Evolutionary conservation across 1,284 basidiomycete genomes (phyloP).

Genomic region (Ustilago hordei): DNA sequence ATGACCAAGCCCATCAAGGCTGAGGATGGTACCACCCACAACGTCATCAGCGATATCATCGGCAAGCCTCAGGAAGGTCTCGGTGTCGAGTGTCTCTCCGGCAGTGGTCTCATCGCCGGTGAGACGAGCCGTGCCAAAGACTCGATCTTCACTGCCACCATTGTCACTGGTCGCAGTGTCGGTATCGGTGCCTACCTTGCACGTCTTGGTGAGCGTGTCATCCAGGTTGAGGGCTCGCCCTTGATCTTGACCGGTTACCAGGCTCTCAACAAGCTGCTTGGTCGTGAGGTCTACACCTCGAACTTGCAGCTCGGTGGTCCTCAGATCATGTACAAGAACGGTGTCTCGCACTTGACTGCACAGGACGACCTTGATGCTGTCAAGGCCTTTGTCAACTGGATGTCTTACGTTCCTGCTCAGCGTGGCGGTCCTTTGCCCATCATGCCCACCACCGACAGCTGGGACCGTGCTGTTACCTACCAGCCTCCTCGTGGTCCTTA

Average conservation of each 20-base stretch:
- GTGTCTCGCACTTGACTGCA: constrained; percentile 95
- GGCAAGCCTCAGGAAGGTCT: constrained; percentile 90
- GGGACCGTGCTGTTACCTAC: constrained; percentile 94
- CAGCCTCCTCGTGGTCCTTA: constrained; percentile 92
- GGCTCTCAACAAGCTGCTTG: constrained; percentile 98
- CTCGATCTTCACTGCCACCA: constrained; percentile 98
- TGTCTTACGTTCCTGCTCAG: constrained; percentile 82
- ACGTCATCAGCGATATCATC: constrained; percentile 96
- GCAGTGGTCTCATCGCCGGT: constrained; percentile 97
- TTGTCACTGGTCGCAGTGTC: constrained; percentile 97
- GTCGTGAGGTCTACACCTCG: constrained; percentile 98
- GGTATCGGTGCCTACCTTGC: constrained; percentile 99
- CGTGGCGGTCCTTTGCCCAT: constrained; percentile 53
- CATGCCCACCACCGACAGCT: constrained; percentile 71
- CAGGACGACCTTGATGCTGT: constrained; percentile 80
- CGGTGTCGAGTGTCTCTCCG: constrained; percentile 96
- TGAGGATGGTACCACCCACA: constrained; percentile 84
- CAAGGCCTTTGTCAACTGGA: constrained; percentile 79
- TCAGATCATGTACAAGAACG: constrained; percentile 74
- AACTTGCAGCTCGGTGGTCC: constrained; percentile 99
- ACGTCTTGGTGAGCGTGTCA: constrained; percentile 94
- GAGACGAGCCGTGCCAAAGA: constrained; percentile 98
- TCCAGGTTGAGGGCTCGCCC: constrained; percentile 98
- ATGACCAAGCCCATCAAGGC: constrained; percentile 83
- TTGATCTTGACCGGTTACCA: constrained; percentile 98